Evolutionary conservation across 208 protist genomes (phyloP), one percentile per base, ranked within the genome.

Genomic region (Porcisia deanei): DNA sequence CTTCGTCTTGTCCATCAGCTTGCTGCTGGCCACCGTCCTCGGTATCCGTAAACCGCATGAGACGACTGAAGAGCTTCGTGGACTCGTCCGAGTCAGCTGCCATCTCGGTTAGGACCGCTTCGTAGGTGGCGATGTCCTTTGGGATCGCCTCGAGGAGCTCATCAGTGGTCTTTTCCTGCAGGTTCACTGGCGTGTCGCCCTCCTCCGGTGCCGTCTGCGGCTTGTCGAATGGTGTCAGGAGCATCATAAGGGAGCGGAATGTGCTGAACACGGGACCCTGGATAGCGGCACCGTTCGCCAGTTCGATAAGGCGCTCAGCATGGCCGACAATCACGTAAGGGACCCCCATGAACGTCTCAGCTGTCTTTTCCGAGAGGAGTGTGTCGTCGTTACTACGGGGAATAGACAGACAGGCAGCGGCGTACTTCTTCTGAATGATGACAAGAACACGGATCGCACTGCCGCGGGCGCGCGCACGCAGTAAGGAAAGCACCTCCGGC

Each of bases 381-480:
- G 93, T 71, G 74, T 96, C 91, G 37, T 96, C 85, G 14, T 69
- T 75, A 55, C 75, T 71, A 41, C 79, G 82, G 16, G 91, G 91
- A 39, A 93, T 71, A 47, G 88, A 93, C 58, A 96, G 72, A 58
- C 84, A 85, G 34, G 85, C 91, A 0, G 87, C 91, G 45, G 89
- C 74, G 81, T 90, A 93, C 61, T 85, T 61, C 70, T 86, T 89
- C 37, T 81, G 88, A 45, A 94, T 81, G 14, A 96, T 67, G 10
- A 93, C 77, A 16, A 96, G 73, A n/a, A 88, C 67, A 25, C 84
- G 85, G 20, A 94, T 53, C 53, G 80, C 66, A 45, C 77, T 49
- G 41, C 80, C 72, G n/a, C 80, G 79, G 1, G 77, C 75, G 22
- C 80, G 76, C 71, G 71, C 68, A 45, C 71, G 79, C 79, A 93